Evolutionary conservation across 192 early-diverging fungal species (phyloP).

Genomic region (Jimgerdemannia lactiflua): DNA sequence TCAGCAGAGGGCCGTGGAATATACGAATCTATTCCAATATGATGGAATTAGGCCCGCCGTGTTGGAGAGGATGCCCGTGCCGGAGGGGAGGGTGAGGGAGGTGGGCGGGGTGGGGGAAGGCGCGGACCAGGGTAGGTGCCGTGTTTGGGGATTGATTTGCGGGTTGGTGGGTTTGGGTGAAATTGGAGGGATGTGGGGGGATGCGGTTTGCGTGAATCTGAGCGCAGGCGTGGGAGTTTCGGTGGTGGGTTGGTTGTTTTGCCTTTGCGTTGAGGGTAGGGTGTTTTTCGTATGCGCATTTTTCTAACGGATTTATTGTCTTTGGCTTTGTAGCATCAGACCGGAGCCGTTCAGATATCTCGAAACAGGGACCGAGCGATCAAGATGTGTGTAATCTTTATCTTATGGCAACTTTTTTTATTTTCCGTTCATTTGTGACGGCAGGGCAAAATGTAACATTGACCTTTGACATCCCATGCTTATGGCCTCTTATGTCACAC

Average conservation of each 20-base stretch:
- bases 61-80: constrained; percentile 94
- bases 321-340: not conserved
- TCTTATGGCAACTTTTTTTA: not conserved
- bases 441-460: no score
- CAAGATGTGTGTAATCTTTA: constrained; percentile 38
- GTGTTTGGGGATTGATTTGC: constrained; percentile 13
- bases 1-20: constrained; percentile 95
- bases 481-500: no score
- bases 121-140: constrained; percentile 46
- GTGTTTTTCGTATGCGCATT: no score
- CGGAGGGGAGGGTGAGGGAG: constrained; percentile 49
- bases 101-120: constrained; percentile 31
- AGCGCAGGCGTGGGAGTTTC: no score
- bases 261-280: no score
- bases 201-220: no score
- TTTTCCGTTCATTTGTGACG: no score
- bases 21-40: constrained; percentile 74
- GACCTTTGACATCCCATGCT: no score
- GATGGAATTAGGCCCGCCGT: constrained; percentile 69
- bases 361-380: constrained; percentile 42
- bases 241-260: no score
- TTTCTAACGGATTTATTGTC: constrained; percentile 8
- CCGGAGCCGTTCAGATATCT: not conserved
- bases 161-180: constrained; percentile 27
- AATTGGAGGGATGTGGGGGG: constrained; percentile 9